These are phyloP conservation scores for Plasmodium vivax DNA, from an alignment of 169 alveolate species.

Conservation along the genomic window DNA sequence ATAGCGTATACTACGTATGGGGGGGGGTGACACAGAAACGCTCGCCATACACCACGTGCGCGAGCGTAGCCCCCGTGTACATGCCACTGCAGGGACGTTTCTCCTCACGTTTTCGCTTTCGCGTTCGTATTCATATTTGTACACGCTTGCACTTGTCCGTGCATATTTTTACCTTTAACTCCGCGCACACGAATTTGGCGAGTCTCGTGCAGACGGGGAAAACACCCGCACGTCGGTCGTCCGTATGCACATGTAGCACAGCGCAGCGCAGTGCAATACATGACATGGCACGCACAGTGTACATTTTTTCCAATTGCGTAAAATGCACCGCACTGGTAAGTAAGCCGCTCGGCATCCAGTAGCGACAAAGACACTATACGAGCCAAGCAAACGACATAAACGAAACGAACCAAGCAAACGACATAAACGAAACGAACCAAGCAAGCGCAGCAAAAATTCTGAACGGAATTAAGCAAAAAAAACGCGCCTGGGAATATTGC, in stretches of 20 bases:
- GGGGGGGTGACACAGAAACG: not conserved
- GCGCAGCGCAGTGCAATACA: not conserved
- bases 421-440: not conserved
- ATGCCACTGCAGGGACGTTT: not conserved
- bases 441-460: not conserved
- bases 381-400: not conserved
- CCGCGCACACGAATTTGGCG: not conserved
- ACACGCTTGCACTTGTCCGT: not conserved
- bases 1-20: not conserved
- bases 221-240: not conserved
- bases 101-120: not conserved
- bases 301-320: not conserved
- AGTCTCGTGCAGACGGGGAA: not conserved
- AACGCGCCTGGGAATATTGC: not conserved
- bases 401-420: not conserved
- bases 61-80: not conserved
- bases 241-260: not conserved
- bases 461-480: not conserved
- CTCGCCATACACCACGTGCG: not conserved
- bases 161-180: slow-evolving; percentile 9
- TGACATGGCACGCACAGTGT: not conserved
- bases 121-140: not conserved
- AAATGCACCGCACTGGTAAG: not conserved
- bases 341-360: not conserved
- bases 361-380: not conserved